Conservation (phyloP, 768 basidiomycete genomes). For the Boletus sp. region DNA sequence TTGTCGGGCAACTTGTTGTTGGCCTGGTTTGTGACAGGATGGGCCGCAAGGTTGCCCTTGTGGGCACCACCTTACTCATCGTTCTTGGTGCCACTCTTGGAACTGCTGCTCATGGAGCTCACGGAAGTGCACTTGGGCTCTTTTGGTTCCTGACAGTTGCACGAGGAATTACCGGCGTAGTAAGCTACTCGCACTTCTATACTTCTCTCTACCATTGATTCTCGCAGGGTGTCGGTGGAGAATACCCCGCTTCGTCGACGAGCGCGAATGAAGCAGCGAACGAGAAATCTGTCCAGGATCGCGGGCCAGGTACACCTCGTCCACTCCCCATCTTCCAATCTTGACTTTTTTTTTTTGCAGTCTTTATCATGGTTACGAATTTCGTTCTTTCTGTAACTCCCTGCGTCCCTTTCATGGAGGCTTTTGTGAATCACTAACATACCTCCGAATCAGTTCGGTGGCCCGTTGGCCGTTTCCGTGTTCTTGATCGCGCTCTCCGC, state of each 20-base stretch:
- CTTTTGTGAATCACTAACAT: not conserved
- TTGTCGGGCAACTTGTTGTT: conserved; percentile 58
- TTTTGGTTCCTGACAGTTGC: conserved; percentile 77
- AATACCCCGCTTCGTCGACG: conserved; percentile 72
- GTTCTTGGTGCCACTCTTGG: conserved; percentile 65
- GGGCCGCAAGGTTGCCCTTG: conserved; percentile 74
- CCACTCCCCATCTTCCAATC: not conserved
- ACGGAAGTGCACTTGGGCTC: conserved; percentile 53
- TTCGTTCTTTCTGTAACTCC: conserved; percentile 56
- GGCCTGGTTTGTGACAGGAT: conserved; percentile 70
- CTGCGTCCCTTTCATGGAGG: not conserved
- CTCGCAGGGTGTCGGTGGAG: conserved; percentile 64
- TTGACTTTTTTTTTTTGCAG: conserved; percentile 26
- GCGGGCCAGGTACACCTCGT: conserved; percentile 51
- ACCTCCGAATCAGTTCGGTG: conserved; percentile 47
- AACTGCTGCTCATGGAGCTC: conserved; percentile 62
- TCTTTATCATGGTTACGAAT: conserved; percentile 77
- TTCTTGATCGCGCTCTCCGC: conserved; percentile 69
- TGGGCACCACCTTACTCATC: conserved; percentile 64
- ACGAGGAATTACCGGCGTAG: conserved; percentile 66
- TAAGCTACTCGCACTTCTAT: conserved; percentile 27
- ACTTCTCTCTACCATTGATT: conserved; percentile 1
- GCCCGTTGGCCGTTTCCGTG: conserved; percentile 61
- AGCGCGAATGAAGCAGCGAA: conserved; percentile 72
- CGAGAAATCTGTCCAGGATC: conserved; percentile 54